Conservation (phyloP, 2,329 filamentous ascomycete genomes). For the Venturia oleaginea region DNA sequence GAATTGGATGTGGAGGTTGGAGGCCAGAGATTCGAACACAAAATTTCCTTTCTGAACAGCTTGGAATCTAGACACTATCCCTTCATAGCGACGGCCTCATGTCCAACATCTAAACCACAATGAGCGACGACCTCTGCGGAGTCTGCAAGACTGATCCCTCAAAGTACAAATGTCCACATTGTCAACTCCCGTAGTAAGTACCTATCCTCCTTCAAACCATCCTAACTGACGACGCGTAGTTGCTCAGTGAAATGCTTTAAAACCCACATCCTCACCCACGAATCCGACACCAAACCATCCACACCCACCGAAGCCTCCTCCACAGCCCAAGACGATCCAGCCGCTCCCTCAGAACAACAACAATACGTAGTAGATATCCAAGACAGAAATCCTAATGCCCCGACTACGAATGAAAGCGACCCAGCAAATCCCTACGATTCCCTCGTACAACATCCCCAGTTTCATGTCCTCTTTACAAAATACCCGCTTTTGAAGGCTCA, state of each 20-base stretch:
- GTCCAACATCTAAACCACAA: constrained; percentile 1
- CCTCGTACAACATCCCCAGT: constrained; percentile 20
- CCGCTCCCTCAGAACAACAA: not conserved
- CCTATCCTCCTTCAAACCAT: not conserved
- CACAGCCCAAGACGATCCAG: not conserved
- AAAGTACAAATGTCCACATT: constrained; percentile 44
- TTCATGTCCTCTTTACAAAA: constrained; percentile 23
- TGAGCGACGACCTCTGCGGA: constrained; percentile 23
- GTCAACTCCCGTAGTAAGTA: constrained; percentile 36
- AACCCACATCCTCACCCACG: constrained; percentile 26
- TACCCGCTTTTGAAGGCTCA: constrained; percentile 26
- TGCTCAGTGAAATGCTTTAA: constrained; percentile 33
- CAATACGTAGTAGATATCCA: not conserved
- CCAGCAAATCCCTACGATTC: not conserved
- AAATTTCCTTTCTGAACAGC: too few relatives aligned
- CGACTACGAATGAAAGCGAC: constrained; percentile 12
- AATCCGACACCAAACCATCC: not conserved
- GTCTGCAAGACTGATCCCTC: constrained; percentile 36
- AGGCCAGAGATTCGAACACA: not conserved
- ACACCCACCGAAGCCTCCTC: constrained; percentile 1
- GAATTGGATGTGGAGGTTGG: not conserved
- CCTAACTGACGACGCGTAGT: constrained; percentile 17
- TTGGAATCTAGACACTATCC: not conserved
- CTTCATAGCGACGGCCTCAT: not conserved
- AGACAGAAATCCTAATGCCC: constrained; percentile 16